phyloP scores from a whole-genome alignment of 495 filamentous ascomycete genomes.

The Articulospora tetracladia region DNA sequence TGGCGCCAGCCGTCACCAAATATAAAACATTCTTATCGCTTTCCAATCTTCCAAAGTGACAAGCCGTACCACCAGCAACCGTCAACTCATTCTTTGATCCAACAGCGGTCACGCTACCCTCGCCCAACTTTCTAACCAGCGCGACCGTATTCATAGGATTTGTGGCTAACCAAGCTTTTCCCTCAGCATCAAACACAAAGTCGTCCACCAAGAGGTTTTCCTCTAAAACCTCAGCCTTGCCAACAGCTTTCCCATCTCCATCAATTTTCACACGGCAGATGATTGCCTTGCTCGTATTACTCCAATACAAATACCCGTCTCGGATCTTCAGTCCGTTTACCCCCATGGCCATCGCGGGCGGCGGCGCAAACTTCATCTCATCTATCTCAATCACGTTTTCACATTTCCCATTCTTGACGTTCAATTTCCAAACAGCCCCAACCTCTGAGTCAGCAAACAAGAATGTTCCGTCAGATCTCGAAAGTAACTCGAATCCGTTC shows the following conservation, averaged over 20 bases:
- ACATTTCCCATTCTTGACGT: slow-evolving; percentile 24
- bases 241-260: slow-evolving; percentile 17
- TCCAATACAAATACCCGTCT: slow-evolving; percentile 33
- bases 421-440: slow-evolving; percentile 33
- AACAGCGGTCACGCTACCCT: slow-evolving; percentile 17
- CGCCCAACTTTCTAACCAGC: slow-evolving; percentile 9
- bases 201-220: slow-evolving; percentile 22
- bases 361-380: slow-evolving; percentile 8
- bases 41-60: slow-evolving; percentile 23
- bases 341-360: slow-evolving; percentile 19
- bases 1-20: slow-evolving; percentile 22
- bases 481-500: slow-evolving; percentile 31
- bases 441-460: slow-evolving; percentile 34
- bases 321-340: slow-evolving; percentile 32
- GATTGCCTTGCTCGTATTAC: slow-evolving; percentile 25
- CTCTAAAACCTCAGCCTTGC: slow-evolving; percentile 6
- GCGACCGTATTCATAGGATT: slow-evolving; percentile 25
- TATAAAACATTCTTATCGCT: slow-evolving; percentile 26
- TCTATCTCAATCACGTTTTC: slow-evolving; percentile 21
- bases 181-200: slow-evolving; percentile 27
- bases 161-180: slow-evolving; percentile 26
- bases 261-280: slow-evolving; percentile 32
- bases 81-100: slow-evolving; percentile 24
- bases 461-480: slow-evolving; percentile 16
- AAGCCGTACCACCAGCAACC: slow-evolving; percentile 26